Base-by-base conservation (phyloP, 139 green algal species). In the Pseudopediastrum boryanum region DNA sequence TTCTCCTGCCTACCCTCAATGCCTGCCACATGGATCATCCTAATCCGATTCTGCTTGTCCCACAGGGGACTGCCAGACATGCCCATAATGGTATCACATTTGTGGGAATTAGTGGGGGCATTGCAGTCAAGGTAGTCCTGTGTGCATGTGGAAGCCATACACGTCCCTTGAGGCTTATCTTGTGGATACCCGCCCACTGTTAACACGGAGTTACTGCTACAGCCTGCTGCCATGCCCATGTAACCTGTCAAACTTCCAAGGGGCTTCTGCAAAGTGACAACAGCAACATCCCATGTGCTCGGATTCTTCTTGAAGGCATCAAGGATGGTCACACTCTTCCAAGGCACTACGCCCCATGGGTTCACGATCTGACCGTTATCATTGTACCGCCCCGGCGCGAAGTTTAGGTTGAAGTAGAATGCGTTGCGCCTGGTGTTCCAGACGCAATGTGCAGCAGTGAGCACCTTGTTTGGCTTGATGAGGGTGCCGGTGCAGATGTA, bases 381-480 rank as follows among this genome's bases (percentile, higher is more conserved):
- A 25, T 71, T 64, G 77, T 86, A 89, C 25, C 84, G 77, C 2
- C 75, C 77, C 4, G 84, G 79, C 2, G 80, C 66, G 27, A 85
- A 89, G 80, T 85, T 81, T 4, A 89, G 80, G 31, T 52, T 51
- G 44, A 73, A 64, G 71, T 85, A 88, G 29, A 88, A 88, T 8
- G 70, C 51, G 54, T 77, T 77, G 48, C 79, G 69, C 29, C 62
- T 74, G 35, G 70, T 77, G 63, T 81, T 86, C 78, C 80, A 90
- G 3, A 87, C 85, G 76, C 85, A 90, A 77, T 90, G 85, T 25
- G 62, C 85, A 12, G 85, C 85, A 2, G 85, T 90, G 50, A 90
- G 82, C 42, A 90, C 85, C 56, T 83, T 77, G 39, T 87, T 76
- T 4, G 81, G 75, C 31, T 70, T 79, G 31, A 90, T 79, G 38